phyloP scores from a whole-genome alignment of 352 stramenopile species.

The Globisporangium paroecandrum region DNA sequence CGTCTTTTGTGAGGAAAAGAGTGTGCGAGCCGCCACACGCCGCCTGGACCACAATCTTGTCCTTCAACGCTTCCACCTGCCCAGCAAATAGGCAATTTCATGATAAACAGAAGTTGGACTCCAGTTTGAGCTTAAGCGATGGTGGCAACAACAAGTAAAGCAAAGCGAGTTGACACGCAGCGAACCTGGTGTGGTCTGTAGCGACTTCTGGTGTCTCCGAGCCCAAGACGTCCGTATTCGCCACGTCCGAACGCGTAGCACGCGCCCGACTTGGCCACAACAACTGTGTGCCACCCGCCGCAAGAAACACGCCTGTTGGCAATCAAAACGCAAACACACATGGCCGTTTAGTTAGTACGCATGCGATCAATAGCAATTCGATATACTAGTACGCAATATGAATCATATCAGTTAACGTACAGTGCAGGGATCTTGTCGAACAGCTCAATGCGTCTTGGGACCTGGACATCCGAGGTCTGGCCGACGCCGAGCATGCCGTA shows the following conservation, averaged over 20 bases:
- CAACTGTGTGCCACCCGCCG: slow-evolving; percentile 79
- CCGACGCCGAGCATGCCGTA: slow-evolving; percentile 84
- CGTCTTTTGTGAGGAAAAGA: slow-evolving; percentile 83
- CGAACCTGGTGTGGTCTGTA: slow-evolving; percentile 57
- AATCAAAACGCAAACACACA: background rate
- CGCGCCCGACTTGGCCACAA: slow-evolving; percentile 67
- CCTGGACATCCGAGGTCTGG: slow-evolving; percentile 69
- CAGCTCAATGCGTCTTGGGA: slow-evolving; percentile 48
- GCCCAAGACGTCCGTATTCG: slow-evolving; percentile 82
- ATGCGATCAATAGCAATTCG: background rate
- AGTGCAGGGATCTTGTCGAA: slow-evolving; percentile 67
- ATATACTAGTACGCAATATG: background rate
- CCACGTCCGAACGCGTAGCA: slow-evolving; percentile 77
- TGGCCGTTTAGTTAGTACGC: background rate
- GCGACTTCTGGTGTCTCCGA: slow-evolving; percentile 75
- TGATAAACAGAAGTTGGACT: background rate
- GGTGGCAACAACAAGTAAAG: background rate
- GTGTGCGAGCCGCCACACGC: slow-evolving; percentile 83
- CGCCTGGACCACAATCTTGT: slow-evolving; percentile 62
- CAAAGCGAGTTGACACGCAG: background rate
- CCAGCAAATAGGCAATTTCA: background rate
- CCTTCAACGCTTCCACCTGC: slow-evolving; percentile 63
- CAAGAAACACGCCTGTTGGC: slow-evolving; percentile 63
- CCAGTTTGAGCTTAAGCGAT: background rate
- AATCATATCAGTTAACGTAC: slow-evolving; percentile 29